Conservation (phyloP, 2,329 filamentous ascomycete species). For the Allantophomopsis cytisporea region DNA sequence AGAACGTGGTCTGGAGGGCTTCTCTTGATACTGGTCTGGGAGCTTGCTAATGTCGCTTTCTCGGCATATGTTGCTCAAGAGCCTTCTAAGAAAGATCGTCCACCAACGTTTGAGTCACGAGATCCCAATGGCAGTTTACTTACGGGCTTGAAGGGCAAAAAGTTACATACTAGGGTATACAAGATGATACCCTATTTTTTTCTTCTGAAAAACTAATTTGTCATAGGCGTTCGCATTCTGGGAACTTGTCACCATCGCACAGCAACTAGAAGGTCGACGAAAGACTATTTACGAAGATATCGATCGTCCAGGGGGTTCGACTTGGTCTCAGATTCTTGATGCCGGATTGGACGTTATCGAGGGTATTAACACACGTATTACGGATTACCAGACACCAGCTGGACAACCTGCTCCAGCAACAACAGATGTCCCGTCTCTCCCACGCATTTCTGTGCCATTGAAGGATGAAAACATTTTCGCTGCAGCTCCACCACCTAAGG, state of each 20-base stretch:
- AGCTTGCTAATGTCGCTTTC: constrained; percentile 64
- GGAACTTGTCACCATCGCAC: constrained; percentile 74
- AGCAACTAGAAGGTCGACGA: constrained; percentile 55
- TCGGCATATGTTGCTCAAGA: constrained; percentile 67
- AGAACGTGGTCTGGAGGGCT: constrained; percentile 48
- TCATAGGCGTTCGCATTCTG: constrained; percentile 73
- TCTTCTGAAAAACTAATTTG: constrained; percentile 6
- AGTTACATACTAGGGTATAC: constrained; percentile 56
- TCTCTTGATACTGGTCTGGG: constrained; percentile 61
- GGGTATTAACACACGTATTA: constrained; percentile 54
- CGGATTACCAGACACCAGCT: constrained; percentile 31
- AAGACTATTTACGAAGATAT: constrained; percentile 79
- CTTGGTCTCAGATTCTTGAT: constrained; percentile 67
- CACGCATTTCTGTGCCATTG: constrained; percentile 12
- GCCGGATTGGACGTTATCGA: constrained; percentile 58
- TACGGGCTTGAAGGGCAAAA: constrained; percentile 73
- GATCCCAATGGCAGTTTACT: constrained; percentile 86
- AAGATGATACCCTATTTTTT: not conserved
- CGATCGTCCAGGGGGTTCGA: constrained; percentile 64
- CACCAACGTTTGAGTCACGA: constrained; percentile 72
- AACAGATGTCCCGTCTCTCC: constrained; percentile 7
- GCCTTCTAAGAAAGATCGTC: constrained; percentile 73
- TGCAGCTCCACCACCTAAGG: constrained; percentile 5
- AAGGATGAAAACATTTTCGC: constrained; percentile 16
- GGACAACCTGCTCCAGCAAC: not conserved